Evolutionary conservation across 2,329 filamentous ascomycete species (phyloP).

Genomic region (Mariannaea sp.): DNA sequence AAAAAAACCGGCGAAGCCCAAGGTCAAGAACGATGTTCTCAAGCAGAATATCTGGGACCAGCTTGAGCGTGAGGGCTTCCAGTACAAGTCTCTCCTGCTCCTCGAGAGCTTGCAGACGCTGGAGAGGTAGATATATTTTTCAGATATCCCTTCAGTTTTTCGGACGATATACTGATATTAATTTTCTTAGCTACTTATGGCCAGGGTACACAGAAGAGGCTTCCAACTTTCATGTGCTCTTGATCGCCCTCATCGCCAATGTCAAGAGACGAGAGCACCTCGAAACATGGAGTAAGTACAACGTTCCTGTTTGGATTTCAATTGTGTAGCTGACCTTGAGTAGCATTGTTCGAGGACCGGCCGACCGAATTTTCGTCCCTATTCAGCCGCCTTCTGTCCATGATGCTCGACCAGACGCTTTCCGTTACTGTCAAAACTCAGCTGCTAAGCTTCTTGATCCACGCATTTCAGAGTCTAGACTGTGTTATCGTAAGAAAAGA

Average conservation of each 20-base stretch:
- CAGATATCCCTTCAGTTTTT: conserved; percentile 19
- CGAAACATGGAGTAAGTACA: conserved; percentile 77
- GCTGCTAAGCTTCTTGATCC: conserved; percentile 87
- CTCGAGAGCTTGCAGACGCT: conserved; percentile 90
- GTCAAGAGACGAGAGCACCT: conserved; percentile 87
- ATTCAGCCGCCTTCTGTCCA: conserved; percentile 86
- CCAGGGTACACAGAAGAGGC: conserved; percentile 87
- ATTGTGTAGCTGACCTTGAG: conserved; percentile 22
- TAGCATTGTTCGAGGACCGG: conserved; percentile 76
- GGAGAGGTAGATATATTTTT: conserved; percentile 63
- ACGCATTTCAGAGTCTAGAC: conserved; percentile 92
- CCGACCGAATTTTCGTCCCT: conserved; percentile 84
- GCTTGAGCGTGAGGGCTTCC: conserved; percentile 80
- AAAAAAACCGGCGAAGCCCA: conserved; percentile 65
- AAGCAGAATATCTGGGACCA: conserved; percentile 89
- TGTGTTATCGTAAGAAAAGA: conserved; percentile 89
- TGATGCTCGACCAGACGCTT: conserved; percentile 76
- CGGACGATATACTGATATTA: conserved; percentile 31
- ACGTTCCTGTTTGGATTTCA: not conserved
- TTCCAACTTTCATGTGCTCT: conserved; percentile 88
- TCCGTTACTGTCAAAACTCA: conserved; percentile 73
- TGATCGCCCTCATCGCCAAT: conserved; percentile 84
- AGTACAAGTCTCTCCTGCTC: conserved; percentile 75
- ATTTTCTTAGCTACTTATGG: conserved; percentile 78
- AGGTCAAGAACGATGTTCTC: conserved; percentile 82